Evolutionary conservation across 495 filamentous ascomycete genomes (phyloP).

Genomic region (Aspergillus coremiiformis): DNA sequence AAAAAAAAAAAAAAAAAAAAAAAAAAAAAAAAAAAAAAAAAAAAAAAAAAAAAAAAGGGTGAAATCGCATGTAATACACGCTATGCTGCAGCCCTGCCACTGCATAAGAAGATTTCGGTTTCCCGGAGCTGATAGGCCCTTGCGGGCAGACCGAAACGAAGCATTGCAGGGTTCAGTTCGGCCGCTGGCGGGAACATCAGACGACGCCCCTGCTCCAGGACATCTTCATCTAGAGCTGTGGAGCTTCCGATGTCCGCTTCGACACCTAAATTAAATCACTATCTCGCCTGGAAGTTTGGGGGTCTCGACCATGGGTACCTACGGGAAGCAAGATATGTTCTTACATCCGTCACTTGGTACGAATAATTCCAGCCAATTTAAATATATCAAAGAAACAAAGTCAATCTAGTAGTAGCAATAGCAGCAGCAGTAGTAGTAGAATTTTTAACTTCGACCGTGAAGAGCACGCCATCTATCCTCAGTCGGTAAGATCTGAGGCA

Average conservation of each 20-base stretch:
- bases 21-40: not conserved
- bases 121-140: conserved; percentile 11
- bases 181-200: conserved; percentile 13
- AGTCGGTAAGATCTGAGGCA: conserved; percentile 3
- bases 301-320: conserved; percentile 5
- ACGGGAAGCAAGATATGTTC: not conserved
- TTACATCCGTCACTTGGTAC: not conserved
- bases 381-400: not conserved
- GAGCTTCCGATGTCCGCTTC: conserved; percentile 9
- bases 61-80: conserved; percentile 1
- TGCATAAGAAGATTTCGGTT: conserved; percentile 11
- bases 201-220: conserved; percentile 6
- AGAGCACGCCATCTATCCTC: not conserved
- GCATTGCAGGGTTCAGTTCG: conserved; percentile 12
- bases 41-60: not conserved
- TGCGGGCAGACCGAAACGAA: conserved; percentile 16
- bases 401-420: not conserved
- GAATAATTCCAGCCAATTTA: not conserved
- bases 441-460: not conserved
- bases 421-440: too few relatives aligned
- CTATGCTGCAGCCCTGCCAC: conserved; percentile 15
- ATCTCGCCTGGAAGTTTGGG: conserved; percentile 7
- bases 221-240: conserved; percentile 12
- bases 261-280: conserved; percentile 15
- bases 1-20: not conserved